Evolutionary conservation across 2,329 filamentous ascomycete species (phyloP).

Genomic region (Orbilia oligospora): DNA sequence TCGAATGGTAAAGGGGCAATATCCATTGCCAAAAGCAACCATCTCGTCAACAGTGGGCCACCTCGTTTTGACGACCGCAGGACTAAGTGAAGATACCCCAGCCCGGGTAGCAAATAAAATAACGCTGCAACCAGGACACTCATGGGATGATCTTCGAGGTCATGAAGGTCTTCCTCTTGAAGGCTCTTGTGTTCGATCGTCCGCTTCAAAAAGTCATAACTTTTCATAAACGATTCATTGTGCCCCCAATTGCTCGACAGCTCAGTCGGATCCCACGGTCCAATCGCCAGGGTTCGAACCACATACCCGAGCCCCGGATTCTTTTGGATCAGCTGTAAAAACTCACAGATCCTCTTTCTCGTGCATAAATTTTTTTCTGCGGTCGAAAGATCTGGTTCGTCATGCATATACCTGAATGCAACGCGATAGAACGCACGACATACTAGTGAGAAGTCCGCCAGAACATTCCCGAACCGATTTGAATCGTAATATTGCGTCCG

Average conservation of each 20-base stretch:
- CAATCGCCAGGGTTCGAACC: constrained; percentile 19
- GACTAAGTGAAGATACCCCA: constrained; percentile 21
- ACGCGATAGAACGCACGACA: constrained; percentile 42
- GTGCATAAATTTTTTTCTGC: constrained; percentile 11
- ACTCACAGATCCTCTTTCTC: not conserved
- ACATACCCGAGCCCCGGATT: constrained; percentile 35
- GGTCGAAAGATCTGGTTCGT: constrained; percentile 11
- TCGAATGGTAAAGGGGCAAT: constrained; percentile 33
- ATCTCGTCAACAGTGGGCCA: constrained; percentile 14
- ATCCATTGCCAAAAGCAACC: constrained; percentile 48
- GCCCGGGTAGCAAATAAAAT: constrained; percentile 32
- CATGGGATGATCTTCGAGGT: constrained; percentile 20
- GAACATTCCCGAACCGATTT: constrained; percentile 19
- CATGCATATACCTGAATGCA: constrained; percentile 39
- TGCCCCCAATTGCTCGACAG: not conserved
- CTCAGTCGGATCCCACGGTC: constrained; percentile 36
- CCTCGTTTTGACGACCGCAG: not conserved
- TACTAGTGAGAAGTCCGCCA: constrained; percentile 16
- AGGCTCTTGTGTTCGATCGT: constrained; percentile 8
- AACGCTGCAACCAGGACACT: constrained; percentile 28
- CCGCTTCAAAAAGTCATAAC: constrained; percentile 35
- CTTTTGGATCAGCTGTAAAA: constrained; percentile 27
- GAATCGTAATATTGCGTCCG: constrained; percentile 11
- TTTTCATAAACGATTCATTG: constrained; percentile 10
- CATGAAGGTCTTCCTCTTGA: constrained; percentile 21